Base-by-base conservation (phyloP, 1,284 basidiomycete genomes). In the Austroboletus niveus region DNA sequence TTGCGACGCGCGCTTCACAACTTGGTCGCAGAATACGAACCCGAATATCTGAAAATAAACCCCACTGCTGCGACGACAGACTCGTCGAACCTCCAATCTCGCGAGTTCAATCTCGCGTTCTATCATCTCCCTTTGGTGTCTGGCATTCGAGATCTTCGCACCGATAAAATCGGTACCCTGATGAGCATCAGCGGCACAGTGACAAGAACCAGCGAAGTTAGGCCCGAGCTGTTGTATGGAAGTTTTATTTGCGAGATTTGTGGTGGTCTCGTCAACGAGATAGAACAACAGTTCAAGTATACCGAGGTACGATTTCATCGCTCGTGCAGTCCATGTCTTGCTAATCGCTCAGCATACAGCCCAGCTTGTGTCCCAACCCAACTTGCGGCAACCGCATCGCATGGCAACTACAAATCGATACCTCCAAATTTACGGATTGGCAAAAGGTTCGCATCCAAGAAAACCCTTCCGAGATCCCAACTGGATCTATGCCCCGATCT, bases 261-360 rank as follows among this genome's bases (percentile, higher is more conserved):
- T 70, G 81, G 84, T 48, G 90, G 89, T 36, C 76, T 88, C 8
- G 87, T 98, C n/a, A 84, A 89, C 53, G 95, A 98, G 61, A 88
- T 99, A 48, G 97, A 99, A 69, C 97, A 99, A 68, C 97, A 99
- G 69, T 99, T 99, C 82, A 98, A 98, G 70, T 99, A 98, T 70
- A 99, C 97, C 22, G 97, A 99, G 77, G 92, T 92, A 81, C 81
- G 78, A 78, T 77, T 47, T 20, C 34, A 43, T 41, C 29, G 20
- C 29, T 44, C 40, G 20, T 17, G 5, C 34, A 12, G 17, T 14
- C 17, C 17, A 17, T 20, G 4, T 32, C 22, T 27, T 34, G 8
- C 29, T 59, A 32, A 61, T 9, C n/a, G 20, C 17, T 34, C 9
- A 48, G 54, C 49, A 17, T 52, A 3, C 58, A 95, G 91, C 97